phyloP scores from a whole-genome alignment of 768 basidiomycete species.

The Polyporus arcularius region DNA sequence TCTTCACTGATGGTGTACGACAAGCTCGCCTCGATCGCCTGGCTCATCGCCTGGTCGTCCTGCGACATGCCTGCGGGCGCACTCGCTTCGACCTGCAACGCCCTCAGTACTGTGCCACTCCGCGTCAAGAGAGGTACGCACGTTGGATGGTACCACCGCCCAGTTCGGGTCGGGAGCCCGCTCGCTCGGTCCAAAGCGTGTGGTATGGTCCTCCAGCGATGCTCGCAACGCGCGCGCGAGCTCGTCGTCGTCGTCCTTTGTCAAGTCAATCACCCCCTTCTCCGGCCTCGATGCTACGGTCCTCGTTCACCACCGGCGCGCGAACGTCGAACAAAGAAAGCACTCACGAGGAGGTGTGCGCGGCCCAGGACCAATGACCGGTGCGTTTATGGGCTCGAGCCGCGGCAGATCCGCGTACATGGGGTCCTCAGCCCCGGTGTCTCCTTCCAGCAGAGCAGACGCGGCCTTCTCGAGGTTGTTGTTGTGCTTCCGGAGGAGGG shows the following conservation, averaged over 20 bases:
- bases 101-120: background rate
- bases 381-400: conserved; percentile 15
- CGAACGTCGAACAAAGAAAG: background rate
- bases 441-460: conserved; percentile 33
- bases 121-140: conserved; percentile 30
- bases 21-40: conserved; percentile 73
- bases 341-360: conserved; percentile 31
- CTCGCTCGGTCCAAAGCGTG: conserved; percentile 59
- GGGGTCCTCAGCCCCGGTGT: conserved; percentile 21
- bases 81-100: conserved; percentile 34
- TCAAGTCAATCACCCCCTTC: conserved; percentile 55
- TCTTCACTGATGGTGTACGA: conserved; percentile 45
- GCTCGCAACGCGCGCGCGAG: conserved; percentile 54
- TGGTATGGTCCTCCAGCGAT: conserved; percentile 46
- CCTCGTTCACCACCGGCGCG: conserved; percentile 1
- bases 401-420: conserved; percentile 6
- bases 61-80: conserved; percentile 38
- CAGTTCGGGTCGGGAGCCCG: conserved; percentile 65
- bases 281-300: conserved; percentile 33
- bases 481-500: conserved; percentile 60
- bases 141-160: conserved; percentile 72
- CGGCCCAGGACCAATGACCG: conserved; percentile 22
- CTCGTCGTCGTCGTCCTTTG: conserved; percentile 56
- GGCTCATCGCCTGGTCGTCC: conserved; percentile 65
- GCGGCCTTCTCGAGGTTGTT: conserved; percentile 49